phyloP scores from a whole-genome alignment of 495 filamentous ascomycete genomes.

The Astrocystis sublimbata region DNA sequence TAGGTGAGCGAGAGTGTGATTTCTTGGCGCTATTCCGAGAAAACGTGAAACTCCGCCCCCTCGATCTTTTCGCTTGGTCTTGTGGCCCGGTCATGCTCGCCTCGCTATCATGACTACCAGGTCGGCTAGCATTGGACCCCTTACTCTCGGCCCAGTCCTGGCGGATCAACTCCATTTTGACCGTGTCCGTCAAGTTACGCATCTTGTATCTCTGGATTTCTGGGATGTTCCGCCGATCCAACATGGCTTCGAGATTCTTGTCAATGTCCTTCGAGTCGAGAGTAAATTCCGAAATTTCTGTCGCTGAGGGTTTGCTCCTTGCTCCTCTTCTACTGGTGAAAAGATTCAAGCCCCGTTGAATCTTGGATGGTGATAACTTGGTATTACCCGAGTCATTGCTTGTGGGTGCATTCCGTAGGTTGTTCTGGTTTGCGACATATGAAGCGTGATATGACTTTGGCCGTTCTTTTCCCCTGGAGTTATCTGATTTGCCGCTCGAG shows the following conservation, averaged over 20 bases:
- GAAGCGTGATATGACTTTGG: constrained; percentile 33
- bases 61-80: constrained; percentile 58
- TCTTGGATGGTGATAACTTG: constrained; percentile 37
- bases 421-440: constrained; percentile 39
- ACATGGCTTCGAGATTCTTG: constrained; percentile 63
- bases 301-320: constrained; percentile 29
- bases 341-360: constrained; percentile 27
- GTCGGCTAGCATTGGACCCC: constrained; percentile 38
- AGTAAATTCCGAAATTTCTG: constrained; percentile 23
- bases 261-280: constrained; percentile 53
- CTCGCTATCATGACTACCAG: constrained; percentile 37
- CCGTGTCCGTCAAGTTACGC: constrained; percentile 80
- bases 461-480: constrained; percentile 23
- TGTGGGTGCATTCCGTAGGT: constrained; percentile 45
- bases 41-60: constrained; percentile 77
- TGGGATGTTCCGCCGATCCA: constrained; percentile 86
- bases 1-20: constrained; percentile 42
- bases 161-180: constrained; percentile 93
- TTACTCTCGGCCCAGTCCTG: constrained; percentile 75
- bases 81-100: constrained; percentile 24
- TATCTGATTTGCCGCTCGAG: constrained; percentile 16
- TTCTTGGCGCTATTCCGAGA: constrained; percentile 54
- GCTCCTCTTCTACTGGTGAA: constrained; percentile 49
- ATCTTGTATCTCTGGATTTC: constrained; percentile 92
- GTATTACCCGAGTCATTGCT: constrained; percentile 31